Evolutionary conservation across 768 basidiomycete genomes (phyloP).

Genomic region (Boletus insuetus): DNA sequence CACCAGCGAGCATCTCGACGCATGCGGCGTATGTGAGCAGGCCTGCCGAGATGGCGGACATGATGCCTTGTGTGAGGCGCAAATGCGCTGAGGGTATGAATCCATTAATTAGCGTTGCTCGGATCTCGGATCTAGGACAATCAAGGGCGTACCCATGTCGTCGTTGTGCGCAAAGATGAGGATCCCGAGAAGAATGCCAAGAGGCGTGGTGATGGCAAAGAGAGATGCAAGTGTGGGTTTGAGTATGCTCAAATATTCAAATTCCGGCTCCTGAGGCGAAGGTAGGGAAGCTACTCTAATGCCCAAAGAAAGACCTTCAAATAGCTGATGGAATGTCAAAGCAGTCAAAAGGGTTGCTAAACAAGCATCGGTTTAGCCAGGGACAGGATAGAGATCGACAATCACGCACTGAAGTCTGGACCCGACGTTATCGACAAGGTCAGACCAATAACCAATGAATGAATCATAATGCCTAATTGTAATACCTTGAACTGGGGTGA

Average conservation of each 20-base stretch:
- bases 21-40: slow-evolving; percentile 82
- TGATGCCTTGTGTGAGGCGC: slow-evolving; percentile 62
- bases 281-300: slow-evolving; percentile 75
- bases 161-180: slow-evolving; percentile 38
- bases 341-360: slow-evolving; percentile 71
- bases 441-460: slow-evolving; percentile 77
- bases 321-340: slow-evolving; percentile 79
- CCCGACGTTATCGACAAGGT: slow-evolving; percentile 71
- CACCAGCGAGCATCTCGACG: slow-evolving; percentile 85
- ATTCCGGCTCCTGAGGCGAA: slow-evolving; percentile 27
- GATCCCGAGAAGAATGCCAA: slow-evolving; percentile 63
- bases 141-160: slow-evolving; percentile 22
- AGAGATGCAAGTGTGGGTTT: slow-evolving; percentile 54
- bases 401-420: slow-evolving; percentile 62
- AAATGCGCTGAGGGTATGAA: slow-evolving; percentile 37
- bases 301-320: slow-evolving; percentile 81
- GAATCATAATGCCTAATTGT: slow-evolving; percentile 83
- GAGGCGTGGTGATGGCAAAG: slow-evolving; percentile 74
- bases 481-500: slow-evolving; percentile 51
- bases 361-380: background rate
- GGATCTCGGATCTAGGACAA: background rate
- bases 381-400: background rate
- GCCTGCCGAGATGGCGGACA: slow-evolving; percentile 80
- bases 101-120: background rate
- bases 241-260: slow-evolving; percentile 33